Conservation (phyloP, 257 asterid genomes). For the Nicotiana obtusifolia region DNA sequence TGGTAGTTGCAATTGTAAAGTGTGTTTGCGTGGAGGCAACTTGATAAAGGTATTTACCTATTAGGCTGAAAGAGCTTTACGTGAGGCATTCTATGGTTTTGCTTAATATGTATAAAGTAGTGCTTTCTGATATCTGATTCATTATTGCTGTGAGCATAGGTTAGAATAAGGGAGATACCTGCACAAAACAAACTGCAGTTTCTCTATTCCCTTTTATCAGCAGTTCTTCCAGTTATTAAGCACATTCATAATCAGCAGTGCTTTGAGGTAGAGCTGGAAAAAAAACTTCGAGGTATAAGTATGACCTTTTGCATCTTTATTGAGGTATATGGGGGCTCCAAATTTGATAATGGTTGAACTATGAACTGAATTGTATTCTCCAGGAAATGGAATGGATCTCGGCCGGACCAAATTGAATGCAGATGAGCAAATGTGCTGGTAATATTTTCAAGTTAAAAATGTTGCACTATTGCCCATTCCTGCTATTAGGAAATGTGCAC, state of each 20-base stretch:
- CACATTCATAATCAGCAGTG: constrained; percentile 74
- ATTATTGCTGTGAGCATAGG: constrained; percentile 37
- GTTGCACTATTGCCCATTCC: neutral
- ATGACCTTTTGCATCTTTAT: constrained; percentile 13
- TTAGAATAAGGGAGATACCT: constrained; percentile 71
- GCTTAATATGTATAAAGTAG: neutral
- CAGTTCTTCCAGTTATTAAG: constrained; percentile 83
- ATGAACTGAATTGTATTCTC: constrained; percentile 14
- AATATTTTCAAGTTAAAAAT: constrained; percentile 20
- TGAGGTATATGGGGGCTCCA: neutral
- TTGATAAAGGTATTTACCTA: constrained; percentile 62
- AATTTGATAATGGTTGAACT: neutral
- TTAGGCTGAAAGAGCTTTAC: constrained; percentile 19
- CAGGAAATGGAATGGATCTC: constrained; percentile 86
- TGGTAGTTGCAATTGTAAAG: constrained; percentile 84
- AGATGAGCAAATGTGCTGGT: constrained; percentile 99
- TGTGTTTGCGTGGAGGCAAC: constrained; percentile 91
- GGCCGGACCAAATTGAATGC: constrained; percentile 83
- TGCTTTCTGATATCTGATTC: neutral
- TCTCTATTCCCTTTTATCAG: constrained; percentile 76
- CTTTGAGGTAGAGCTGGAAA: constrained; percentile 85
- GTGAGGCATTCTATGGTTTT: constrained; percentile 7
- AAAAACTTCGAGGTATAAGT: constrained; percentile 63
- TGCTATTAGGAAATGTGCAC: neutral
- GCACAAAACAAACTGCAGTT: constrained; percentile 84